Evolutionary conservation across 1,284 basidiomycete genomes (phyloP), one percentile per base, ranked within the genome.

Genomic region (Ceratobasidium theobromae): DNA sequence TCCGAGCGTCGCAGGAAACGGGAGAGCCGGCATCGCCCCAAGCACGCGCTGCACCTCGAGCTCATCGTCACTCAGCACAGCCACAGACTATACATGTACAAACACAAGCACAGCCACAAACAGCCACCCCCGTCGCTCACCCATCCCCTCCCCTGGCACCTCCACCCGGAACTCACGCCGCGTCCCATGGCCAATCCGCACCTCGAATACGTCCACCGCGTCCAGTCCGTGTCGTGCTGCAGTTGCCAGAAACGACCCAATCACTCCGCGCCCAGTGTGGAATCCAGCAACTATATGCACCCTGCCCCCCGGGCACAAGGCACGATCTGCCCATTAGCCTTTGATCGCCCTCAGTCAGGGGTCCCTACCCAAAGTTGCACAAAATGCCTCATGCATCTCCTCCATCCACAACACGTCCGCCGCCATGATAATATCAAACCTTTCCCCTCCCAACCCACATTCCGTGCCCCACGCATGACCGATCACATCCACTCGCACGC

Each of bases 361-460:
- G 21, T 23, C 49, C 60, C 18, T 30, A 64, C 60, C 53, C 12
- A 69, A 18, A 12, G 69, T 68, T 23, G 9, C 32, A 33, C 60
- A 57, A 21, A 69, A 38, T 25, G 65, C 69, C 14, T 58, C 48
- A 38, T 69, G 69, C 54, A 60, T 28, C 0, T 69, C 68, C 9
- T 35, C 33, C 35, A 66, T 53, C 69, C 69, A 69, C 23, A 68
- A 35, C 11, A 68, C 45, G 52, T 69, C 69, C 3, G 65, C 65
- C 21, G 57, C 69, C 33, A 69, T 53, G 32, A 69, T 52, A 45
- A 69, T 45, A 64, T 69, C 69, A 43, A 65, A 68, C 60, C 25
- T 27, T 8, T 46, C 53, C 23, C 33, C n/a, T n/a, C n/a, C 40
- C 49, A 64, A 33, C 32, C 48, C 60, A 1, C 32, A 25, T 2